Base-by-base conservation (phyloP, 2,329 filamentous ascomycete species). In the Diaporthe ilicicola region DNA sequence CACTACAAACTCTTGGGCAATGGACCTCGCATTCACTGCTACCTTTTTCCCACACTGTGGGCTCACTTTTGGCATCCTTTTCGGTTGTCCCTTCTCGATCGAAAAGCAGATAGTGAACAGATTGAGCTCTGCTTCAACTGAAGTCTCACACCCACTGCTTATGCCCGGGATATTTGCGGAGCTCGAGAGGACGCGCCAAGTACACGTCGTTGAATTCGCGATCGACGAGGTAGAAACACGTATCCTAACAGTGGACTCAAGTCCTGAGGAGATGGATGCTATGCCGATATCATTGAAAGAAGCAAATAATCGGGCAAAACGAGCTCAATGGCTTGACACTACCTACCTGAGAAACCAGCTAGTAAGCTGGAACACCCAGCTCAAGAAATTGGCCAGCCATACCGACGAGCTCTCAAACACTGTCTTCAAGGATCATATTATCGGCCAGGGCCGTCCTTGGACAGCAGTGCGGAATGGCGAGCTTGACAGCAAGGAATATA, bases 141-240 rank as follows among this genome's bases (percentile, higher is more conserved):
- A 74, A 5, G 71, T 70, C 0, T 56, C 62, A 0, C 75, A 80
- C 46, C 79, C 79, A 1, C 53, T 81, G 2, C 54, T 80, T 0
- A 9, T 79, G 7, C 75, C 76, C 0, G 78, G 77, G 1, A 79
- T 81, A 2, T 74, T 81, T 9, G 76, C 75, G 3, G 79, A 81
- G 62, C 67, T 80, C 0, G 78, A 81, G 61, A 72, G 77, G 7
- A 55, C 39, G 1, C 72, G 78, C n/a, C 76, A 79, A 44, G 59
- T 76, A 4, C 15, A 61, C 0, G 59, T 76, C 0, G 71, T 77
- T 0, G 73, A 76, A 4, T 8, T 56, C 1, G 73, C 74, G 19
- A 76, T 77, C 15, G 69, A 74, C 34, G 65, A 75, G 1, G 65
- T 79, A 2, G 76, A 79, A 50, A 67, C 53, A 1, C 73, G 71